Conservation (phyloP, 1,139 yeast genomes). For the Groenewaldozyma auringiensis region DNA sequence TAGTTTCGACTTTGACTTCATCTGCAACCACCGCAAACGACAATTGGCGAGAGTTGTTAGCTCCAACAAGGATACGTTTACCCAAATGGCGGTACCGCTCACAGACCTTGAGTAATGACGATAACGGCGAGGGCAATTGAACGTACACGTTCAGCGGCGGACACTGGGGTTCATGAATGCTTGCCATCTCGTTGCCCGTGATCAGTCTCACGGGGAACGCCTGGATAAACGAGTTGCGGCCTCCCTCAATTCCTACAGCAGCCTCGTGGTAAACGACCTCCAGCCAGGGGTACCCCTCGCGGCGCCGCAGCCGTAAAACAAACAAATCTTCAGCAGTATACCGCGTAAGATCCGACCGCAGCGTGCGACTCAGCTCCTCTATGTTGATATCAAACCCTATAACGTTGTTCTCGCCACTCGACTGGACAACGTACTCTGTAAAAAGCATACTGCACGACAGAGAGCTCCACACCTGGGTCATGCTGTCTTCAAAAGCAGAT, state of each 20-base stretch:
- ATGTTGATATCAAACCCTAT: slow-evolving; percentile 21
- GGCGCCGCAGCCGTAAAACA: slow-evolving; percentile 18
- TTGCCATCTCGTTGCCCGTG: slow-evolving; percentile 13
- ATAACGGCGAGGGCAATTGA: slow-evolving; percentile 12
- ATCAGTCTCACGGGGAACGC: slow-evolving; percentile 25
- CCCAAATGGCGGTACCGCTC: slow-evolving; percentile 24
- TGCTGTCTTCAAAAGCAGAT: slow-evolving; percentile 18
- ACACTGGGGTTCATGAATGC: slow-evolving; percentile 22
- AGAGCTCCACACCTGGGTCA: slow-evolving; percentile 22
- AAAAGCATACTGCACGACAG: slow-evolving; percentile 13
- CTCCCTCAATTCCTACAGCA: slow-evolving; percentile 10
- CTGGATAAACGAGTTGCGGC: slow-evolving; percentile 18
- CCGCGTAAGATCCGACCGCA: slow-evolving; percentile 16
- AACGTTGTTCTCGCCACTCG: slow-evolving; percentile 13
- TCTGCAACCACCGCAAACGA: slow-evolving; percentile 21
- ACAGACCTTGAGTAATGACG: slow-evolving; percentile 16
- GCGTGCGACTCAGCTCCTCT: slow-evolving; percentile 20
- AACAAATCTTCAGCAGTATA: slow-evolving; percentile 14
- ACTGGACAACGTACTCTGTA: slow-evolving; percentile 10
- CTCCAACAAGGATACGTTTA: slow-evolving; percentile 19
- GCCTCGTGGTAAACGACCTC: slow-evolving; percentile 16
- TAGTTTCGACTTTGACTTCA: slow-evolving; percentile 15
- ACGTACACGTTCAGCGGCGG: slow-evolving; percentile 21
- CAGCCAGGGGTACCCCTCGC: slow-evolving; percentile 21
- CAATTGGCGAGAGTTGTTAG: slow-evolving; percentile 23